Percentiles rank a stretch among this genome's conserved stretches.
Conservation (phyloP, 2,329 filamentous ascomycete genomes). For the Botrytis squamosa region DNA sequence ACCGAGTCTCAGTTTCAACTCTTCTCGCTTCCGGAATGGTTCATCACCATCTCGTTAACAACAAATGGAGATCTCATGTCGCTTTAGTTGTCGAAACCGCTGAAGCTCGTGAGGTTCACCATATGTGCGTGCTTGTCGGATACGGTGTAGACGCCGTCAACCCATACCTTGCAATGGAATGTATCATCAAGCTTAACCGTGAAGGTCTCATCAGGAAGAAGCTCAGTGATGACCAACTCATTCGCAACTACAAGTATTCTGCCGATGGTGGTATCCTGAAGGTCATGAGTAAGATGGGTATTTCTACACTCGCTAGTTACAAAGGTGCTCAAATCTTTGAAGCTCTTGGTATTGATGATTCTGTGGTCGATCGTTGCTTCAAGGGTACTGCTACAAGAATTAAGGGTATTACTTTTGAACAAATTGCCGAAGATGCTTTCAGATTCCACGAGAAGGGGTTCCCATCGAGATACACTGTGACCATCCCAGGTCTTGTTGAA, state of each 20-base stretch:
- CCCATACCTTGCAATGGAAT: conserved; percentile 94
- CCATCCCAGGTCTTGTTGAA: conserved; percentile 78
- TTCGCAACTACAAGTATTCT: conserved; percentile 95
- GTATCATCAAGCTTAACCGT: conserved; percentile 92
- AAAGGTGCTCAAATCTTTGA: conserved; percentile 99
- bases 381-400: conserved; percentile 92
- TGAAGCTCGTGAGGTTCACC: conserved; percentile 94
- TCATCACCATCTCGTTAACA: conserved; percentile 91
- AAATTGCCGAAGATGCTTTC: conserved; percentile 91
- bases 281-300: conserved; percentile 99
- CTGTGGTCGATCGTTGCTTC: conserved; percentile 92
- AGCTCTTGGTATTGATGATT: conserved; percentile 87
- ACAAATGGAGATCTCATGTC: conserved; percentile 90
- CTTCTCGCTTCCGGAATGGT: conserved; percentile 89
- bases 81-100: conserved; percentile 89
- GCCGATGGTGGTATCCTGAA: conserved; percentile 95
- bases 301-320: conserved; percentile 92
- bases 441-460: conserved; percentile 93
- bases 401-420: conserved; percentile 88
- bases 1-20: conserved; percentile 82
- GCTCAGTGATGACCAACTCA: conserved; percentile 75
- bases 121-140: conserved; percentile 96
- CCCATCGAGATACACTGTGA: conserved; percentile 73
- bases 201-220: conserved; percentile 92
- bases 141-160: conserved; percentile 94